Evolutionary conservation across 2,329 filamentous ascomycete species (phyloP).

Genomic region (Triangularia setosa): DNA sequence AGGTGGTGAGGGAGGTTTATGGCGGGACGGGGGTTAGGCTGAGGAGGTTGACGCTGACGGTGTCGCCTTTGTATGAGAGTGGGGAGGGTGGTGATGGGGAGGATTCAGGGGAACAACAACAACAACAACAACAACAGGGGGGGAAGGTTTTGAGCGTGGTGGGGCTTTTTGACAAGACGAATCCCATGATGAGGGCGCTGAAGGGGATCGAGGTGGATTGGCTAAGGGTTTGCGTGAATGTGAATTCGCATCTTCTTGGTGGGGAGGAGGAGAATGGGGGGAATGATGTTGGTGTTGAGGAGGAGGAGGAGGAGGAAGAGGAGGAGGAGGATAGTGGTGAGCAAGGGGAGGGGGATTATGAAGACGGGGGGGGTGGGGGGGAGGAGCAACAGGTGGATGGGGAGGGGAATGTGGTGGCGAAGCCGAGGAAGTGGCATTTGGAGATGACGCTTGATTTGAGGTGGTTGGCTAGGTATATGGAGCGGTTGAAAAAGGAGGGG

Average conservation of each 20-base stretch:
- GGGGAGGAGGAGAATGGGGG: conserved; percentile 32
- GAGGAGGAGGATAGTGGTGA: conserved; percentile 19
- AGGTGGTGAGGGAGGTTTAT: neutral
- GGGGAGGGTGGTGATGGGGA: neutral
- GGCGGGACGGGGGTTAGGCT: neutral
- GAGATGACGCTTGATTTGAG: conserved; percentile 27
- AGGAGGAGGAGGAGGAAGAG: conserved; percentile 4
- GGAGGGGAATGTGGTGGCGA: neutral
- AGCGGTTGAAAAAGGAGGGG: neutral
- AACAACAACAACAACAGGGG: no score
- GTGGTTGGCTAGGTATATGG: conserved; percentile 12
- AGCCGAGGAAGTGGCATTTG: conserved; percentile 11
- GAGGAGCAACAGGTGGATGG: conserved; percentile 5
- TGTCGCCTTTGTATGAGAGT: neutral
- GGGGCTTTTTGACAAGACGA: conserved; percentile 8
- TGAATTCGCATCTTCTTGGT: conserved; percentile 9
- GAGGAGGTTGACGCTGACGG: neutral
- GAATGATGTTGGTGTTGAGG: no score
- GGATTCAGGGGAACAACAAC: neutral
- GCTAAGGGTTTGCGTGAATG: conserved; percentile 23
- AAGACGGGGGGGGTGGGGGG: no score
- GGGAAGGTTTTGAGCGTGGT: conserved; percentile 15
- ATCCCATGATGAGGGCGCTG: conserved; percentile 15
- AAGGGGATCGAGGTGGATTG: conserved; percentile 19
- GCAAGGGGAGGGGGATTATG: conserved; percentile 32